Evolutionary conservation across 1,284 basidiomycete species (phyloP).

Genomic region (Tranzscheliella williamsii): DNA sequence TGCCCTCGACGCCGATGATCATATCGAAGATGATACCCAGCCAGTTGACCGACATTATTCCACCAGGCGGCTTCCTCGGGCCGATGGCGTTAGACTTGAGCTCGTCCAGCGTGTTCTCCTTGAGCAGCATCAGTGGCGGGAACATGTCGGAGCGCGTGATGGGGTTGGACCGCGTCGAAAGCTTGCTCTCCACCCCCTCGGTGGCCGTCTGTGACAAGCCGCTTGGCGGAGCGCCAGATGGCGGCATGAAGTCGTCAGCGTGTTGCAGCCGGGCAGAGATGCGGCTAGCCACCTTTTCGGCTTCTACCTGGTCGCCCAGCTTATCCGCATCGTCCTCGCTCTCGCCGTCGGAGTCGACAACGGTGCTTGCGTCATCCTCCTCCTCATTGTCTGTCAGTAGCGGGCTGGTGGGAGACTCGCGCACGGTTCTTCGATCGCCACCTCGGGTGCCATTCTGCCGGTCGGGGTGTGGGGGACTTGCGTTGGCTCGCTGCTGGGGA

Average conservation of each 20-base stretch:
- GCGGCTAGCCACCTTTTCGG: conserved; percentile 28
- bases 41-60: conserved; percentile 34
- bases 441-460: not conserved
- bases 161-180: conserved; percentile 33
- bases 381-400: not conserved
- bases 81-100: conserved; percentile 57
- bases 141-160: conserved; percentile 43
- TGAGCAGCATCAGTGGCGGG: conserved; percentile 53
- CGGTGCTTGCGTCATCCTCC: conserved; percentile 1
- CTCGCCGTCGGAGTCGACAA: conserved; percentile 10
- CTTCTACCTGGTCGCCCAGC: conserved; percentile 11
- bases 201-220: conserved; percentile 7
- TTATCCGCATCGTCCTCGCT: conserved; percentile 13
- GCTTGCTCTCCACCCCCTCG: conserved; percentile 27
- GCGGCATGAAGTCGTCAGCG: not conserved
- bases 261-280: conserved; percentile 18
- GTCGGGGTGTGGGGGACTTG: not conserved
- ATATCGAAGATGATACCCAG: conserved; percentile 51
- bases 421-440: not conserved
- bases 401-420: conserved; percentile 1
- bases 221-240: not conserved
- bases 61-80: conserved; percentile 46
- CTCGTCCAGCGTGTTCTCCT: conserved; percentile 42
- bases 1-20: conserved; percentile 53
- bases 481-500: not conserved